A percentile compares a stretch with the other conserved stretches of the same genome.
These are phyloP conservation scores for Amauroascus verrucosus DNA, from an alignment of 2,329 filamentous ascomycete species.

Conservation along the genomic window DNA sequence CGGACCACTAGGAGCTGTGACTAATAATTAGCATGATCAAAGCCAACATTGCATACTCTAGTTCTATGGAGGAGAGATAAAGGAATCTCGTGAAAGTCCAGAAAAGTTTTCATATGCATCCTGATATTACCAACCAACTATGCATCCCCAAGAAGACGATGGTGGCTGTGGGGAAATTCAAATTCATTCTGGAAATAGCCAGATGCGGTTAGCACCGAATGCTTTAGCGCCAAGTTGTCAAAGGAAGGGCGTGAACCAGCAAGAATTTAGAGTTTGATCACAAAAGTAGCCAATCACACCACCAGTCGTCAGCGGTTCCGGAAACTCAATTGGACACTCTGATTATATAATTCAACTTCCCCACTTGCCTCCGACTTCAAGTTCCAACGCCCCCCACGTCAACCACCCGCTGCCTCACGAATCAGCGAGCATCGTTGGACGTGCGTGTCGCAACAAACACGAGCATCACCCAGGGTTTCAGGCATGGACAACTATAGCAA, in stretches of 20 bases:
- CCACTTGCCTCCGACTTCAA: too few species aligned
- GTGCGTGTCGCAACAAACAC: slow-evolving; percentile 1
- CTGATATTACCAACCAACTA: neutral
- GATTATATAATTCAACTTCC: neutral
- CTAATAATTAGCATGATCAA: too few species aligned
- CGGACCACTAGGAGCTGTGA: too few species aligned
- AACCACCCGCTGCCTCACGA: neutral
- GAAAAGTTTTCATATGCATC: too few species aligned
- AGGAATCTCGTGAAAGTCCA: too few species aligned
- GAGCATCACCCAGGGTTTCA: neutral
- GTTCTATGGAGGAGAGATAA: too few species aligned
- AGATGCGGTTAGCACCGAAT: neutral
- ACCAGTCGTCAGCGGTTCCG: neutral
- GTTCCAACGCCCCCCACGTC: neutral
- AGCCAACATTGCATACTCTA: too few species aligned
- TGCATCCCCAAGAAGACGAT: neutral
- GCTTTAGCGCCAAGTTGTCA: slow-evolving; percentile 7
- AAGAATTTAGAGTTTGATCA: neutral
- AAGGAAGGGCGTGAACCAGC: slow-evolving; percentile 2
- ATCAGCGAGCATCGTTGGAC: neutral
- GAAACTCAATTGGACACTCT: neutral
- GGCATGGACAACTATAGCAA: neutral
- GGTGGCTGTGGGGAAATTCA: neutral
- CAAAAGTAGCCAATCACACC: neutral
- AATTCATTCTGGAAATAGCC: slow-evolving; percentile 6